Evolutionary conservation across 225 moss, liverwort and hornwort species (phyloP).

Genomic region (Sphagnum contortum): DNA sequence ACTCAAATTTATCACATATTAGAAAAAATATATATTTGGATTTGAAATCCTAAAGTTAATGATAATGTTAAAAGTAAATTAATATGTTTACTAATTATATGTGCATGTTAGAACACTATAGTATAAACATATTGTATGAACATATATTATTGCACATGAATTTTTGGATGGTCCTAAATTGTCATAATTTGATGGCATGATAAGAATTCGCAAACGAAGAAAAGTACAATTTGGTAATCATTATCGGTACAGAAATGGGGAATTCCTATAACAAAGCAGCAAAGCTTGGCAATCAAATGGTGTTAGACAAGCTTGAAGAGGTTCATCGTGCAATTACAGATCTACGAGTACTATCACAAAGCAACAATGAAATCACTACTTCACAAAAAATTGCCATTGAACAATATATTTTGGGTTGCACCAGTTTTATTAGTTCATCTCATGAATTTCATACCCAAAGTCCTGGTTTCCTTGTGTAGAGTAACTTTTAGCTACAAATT

Average conservation of each 20-base stretch:
- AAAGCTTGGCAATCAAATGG: constrained; percentile 13
- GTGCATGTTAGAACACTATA: no score
- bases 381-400: background rate
- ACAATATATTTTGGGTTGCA: constrained; percentile 7
- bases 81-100: no score
- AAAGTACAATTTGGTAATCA: constrained; percentile 2
- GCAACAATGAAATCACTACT: background rate
- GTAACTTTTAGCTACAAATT: no score
- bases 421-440: constrained; percentile 5
- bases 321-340: constrained; percentile 5
- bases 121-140: no score
- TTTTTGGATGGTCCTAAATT: no score
- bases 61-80: no score
- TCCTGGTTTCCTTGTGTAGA: no score
- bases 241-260: constrained; percentile 5
- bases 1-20: no score
- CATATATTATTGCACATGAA: no score
- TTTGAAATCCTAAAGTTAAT: no score
- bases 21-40: no score
- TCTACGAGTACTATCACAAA: background rate
- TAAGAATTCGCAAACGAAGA: constrained; percentile 12
- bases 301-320: constrained; percentile 8
- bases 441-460: background rate
- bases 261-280: constrained; percentile 5
- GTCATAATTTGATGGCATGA: no score